Evolutionary conservation across 2,329 filamentous ascomycete genomes (phyloP), one percentile per base, ranked within the genome.

Genomic region (Xylariales sp.): DNA sequence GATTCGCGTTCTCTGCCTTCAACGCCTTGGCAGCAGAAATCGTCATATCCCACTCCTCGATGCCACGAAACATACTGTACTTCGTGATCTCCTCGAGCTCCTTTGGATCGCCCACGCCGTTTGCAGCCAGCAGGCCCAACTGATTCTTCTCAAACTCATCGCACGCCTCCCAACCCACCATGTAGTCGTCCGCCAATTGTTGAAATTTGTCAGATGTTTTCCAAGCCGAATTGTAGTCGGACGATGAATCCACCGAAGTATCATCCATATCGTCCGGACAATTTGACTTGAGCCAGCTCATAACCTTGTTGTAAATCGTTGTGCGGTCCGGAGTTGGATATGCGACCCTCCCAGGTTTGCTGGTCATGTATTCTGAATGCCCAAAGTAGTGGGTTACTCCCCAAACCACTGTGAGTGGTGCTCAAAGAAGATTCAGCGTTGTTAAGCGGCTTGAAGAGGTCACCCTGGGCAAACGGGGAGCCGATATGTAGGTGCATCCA

Each of bases 31-130:
- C 63, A 34, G 60, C 60, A 12, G 47, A 49, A 15, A 65, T 41
- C 29, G 60, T 50, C 47, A 63, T 55, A 11, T 59, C 47, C 54
- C 58, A 64, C 31, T 63, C 55, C 33, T 65, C 62, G 8, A 51
- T 38, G 1, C 59, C 59, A 8, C 56, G 56, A 31, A 57, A 42
- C 1, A 66, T 47, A 33, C 60, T 58, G 7, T 57, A 43, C 12
- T 38, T 37, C 7, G 46, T 39, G 18, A 66, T 46, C 8, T 52
- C 33, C 9, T 50, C 43, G 37, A 65, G 39, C 5, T 61, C 58
- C 0, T 53, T 50, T 3, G 43, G 43, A 3, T 52, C 45, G 2
- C 43, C 58, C 12, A 41, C 43, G 3, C 57, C 50, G 10, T 50
- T 51, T 6, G 49, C 47, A 14, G 61, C 51, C 10, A 57, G 32